Evolutionary conservation across 2,329 filamentous ascomycete species (phyloP), one percentile per base, ranked within the genome.

Genomic region (Fusarium clavum): DNA sequence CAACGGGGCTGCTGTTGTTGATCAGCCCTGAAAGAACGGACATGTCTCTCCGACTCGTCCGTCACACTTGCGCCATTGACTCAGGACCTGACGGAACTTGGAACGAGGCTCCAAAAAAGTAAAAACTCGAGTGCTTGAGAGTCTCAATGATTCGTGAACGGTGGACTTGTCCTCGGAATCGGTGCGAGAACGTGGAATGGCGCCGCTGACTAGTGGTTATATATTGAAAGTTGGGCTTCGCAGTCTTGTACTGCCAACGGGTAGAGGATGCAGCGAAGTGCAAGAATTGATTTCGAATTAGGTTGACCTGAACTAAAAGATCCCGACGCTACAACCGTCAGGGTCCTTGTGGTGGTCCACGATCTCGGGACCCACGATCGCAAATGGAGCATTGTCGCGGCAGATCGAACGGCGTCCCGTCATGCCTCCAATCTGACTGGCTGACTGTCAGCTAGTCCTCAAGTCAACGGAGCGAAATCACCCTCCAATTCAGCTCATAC

Each of bases 301-400:
- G 43, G 49, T 25, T 55, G 62, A 54, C 45, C 49, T 41, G 44
- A 53, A 41, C 52, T 72, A 71, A 48, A 53, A 60, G 55, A 53
- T 63, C 67, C 61, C 63, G 68, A 63, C 72, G 69, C 72, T 74
- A 74, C 56, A 30, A 71, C 61, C 43, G 57, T 64, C 72, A 74
- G 65, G 73, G 71, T 72, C 61, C 73, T 62, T 58, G 30, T 34
- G 48, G 57, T 74, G 61, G 70, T 29, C 71, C 73, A 61, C 60
- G 69, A 65, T 71, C 56, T 67, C 55, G 69, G 71, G 67, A 69
- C 48, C 71, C 61, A 61, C 73, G 69, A 75, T 73, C 61, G 60
- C 27, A 45, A 61, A 70, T 67, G 57, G 66, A 70, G 60, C 45
- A 49, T 54, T 57, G 13, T 45, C 54, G n/a, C 30, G 53, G 53